Conservation (phyloP, 1,139 yeast genomes). For the Blastobotrys niveus region DNA sequence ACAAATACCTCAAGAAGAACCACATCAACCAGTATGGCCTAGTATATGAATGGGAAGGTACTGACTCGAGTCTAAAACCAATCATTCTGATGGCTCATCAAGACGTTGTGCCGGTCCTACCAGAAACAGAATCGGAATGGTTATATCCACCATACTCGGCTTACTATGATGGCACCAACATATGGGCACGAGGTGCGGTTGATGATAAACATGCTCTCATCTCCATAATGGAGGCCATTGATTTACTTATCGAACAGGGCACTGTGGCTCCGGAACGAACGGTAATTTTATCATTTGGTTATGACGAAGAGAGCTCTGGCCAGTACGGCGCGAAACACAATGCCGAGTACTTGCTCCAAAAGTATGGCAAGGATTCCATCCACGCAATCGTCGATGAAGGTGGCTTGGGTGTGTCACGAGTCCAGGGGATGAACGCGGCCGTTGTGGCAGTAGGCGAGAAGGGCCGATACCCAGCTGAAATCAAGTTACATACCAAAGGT, state of each 20-base stretch:
- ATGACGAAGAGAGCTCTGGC: slow-evolving; percentile 63
- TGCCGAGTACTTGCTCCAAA: slow-evolving; percentile 41
- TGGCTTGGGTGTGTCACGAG: slow-evolving; percentile 41
- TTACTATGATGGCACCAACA: slow-evolving; percentile 50
- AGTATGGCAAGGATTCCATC: slow-evolving; percentile 52
- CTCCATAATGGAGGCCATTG: slow-evolving; percentile 55
- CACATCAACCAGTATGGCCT: slow-evolving; percentile 63
- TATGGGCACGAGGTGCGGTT: slow-evolving; percentile 62
- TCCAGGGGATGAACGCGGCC: slow-evolving; percentile 47
- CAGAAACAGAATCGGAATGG: slow-evolving; percentile 57
- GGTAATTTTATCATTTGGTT: slow-evolving; percentile 56
- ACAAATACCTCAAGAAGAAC: slow-evolving; percentile 44
- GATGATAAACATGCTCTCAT: slow-evolving; percentile 59
- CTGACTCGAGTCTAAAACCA: slow-evolving; percentile 47
- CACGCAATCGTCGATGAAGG: slow-evolving; percentile 59
- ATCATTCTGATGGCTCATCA: slow-evolving; percentile 68
- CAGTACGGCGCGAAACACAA: slow-evolving; percentile 48
- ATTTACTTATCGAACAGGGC: slow-evolving; percentile 43
- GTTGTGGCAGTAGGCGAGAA: slow-evolving; percentile 62
- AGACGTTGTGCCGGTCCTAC: slow-evolving; percentile 75
- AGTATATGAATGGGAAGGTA: slow-evolving; percentile 60
- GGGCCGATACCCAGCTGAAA: slow-evolving; percentile 53
- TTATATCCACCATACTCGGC: slow-evolving; percentile 65
- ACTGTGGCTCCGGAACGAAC: slow-evolving; percentile 53
- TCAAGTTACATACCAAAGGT: slow-evolving; percentile 55